Evolutionary conservation across 495 filamentous ascomycete genomes (phyloP).

Genomic region (Diplogelasinospora grovesii): DNA sequence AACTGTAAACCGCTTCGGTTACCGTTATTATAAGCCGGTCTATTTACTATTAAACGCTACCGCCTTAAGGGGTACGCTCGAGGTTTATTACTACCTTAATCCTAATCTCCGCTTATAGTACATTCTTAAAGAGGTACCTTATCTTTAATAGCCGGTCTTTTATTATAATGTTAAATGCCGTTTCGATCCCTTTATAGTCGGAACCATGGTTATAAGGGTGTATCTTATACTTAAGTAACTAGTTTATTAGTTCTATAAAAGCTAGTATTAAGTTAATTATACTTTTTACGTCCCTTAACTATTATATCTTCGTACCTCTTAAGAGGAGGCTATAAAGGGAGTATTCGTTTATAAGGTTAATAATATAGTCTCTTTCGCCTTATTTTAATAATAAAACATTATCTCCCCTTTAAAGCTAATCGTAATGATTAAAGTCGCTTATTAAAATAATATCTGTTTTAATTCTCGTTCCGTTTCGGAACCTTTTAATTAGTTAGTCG

Average conservation of each 20-base stretch:
- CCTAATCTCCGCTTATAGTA: constrained; percentile 5
- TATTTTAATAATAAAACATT: too few species aligned
- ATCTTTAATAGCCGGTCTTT: constrained; percentile 2
- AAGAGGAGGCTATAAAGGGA: too few species aligned
- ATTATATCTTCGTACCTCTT: too few species aligned
- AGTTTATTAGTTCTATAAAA: constrained; percentile 1
- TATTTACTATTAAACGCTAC: constrained; percentile 8
- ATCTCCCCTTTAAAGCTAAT: too few species aligned
- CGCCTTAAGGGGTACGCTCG: constrained; percentile 1
- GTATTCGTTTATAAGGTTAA: too few species aligned
- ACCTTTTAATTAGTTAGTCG: constrained; percentile 2
- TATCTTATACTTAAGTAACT: constrained; percentile 2
- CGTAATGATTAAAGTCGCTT: too few species aligned
- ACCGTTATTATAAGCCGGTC: constrained; percentile 9
- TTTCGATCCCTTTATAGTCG: constrained; percentile 9
- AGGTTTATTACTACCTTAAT: too few species aligned
- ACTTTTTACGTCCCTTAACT: too few species aligned
- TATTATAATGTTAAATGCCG: constrained; percentile 4
- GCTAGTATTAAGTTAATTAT: too few species aligned
- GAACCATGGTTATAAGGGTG: constrained; percentile 6
- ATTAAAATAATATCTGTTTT: constrained; percentile 2
- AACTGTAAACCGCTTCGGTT: background rate
- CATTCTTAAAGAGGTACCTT: constrained; percentile 9
- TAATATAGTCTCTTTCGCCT: too few species aligned
- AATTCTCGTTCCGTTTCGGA: constrained; percentile 1